Evolutionary conservation across 768 basidiomycete genomes (phyloP).

Genomic region (Suillus cothurnatus): DNA sequence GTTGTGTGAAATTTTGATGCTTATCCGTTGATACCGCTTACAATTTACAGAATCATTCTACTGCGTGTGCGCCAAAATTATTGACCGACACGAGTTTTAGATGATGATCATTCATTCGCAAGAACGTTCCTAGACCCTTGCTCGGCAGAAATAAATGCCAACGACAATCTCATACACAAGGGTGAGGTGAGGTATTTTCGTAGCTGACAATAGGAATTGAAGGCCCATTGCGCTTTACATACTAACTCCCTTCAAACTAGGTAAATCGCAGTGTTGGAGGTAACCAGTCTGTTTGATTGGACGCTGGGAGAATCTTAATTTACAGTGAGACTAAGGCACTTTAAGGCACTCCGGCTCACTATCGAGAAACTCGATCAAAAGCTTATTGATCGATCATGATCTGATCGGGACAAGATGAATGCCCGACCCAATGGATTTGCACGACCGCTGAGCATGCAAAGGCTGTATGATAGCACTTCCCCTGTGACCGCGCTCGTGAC

Average conservation of each 20-base stretch:
- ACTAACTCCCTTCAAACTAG: not conserved
- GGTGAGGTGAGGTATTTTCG: not conserved
- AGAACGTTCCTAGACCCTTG: not conserved
- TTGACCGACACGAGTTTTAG: not conserved
- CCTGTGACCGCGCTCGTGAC: not conserved
- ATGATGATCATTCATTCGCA: not conserved
- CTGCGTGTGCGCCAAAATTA: not conserved
- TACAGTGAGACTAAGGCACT: conserved; percentile 4
- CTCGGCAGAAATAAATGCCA: too few relatives aligned
- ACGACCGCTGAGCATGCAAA: conserved; percentile 2
- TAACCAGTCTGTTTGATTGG: conserved; percentile 1
- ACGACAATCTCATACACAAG: not conserved
- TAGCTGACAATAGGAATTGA: not conserved
- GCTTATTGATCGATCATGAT: conserved; percentile 9
- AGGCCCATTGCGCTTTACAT: not conserved
- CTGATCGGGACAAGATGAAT: conserved; percentile 4
- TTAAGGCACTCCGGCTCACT: conserved; percentile 2
- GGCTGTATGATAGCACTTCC: not conserved
- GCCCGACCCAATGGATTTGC: not conserved
- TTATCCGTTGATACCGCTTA: conserved; percentile 3
- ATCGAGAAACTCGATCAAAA: conserved; percentile 8
- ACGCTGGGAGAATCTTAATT: conserved; percentile 6
- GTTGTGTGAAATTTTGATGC: conserved; percentile 1
- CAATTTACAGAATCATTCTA: not conserved
- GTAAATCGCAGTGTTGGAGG: not conserved